Evolutionary conservation across 1,284 basidiomycete species (phyloP).

Genomic region (Pseudozyma sp.): DNA sequence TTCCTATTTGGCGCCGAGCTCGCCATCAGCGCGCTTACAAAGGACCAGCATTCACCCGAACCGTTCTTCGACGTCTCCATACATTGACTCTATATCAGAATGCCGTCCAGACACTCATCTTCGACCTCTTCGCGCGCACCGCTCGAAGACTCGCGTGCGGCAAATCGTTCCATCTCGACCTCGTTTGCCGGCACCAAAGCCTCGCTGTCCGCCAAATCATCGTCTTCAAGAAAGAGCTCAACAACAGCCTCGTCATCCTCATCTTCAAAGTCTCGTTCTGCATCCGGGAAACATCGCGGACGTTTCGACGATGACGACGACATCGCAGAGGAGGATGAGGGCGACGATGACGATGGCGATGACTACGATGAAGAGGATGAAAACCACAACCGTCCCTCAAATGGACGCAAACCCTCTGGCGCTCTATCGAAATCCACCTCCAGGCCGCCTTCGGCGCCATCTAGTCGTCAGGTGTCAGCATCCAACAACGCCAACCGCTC

Average conservation of each 20-base stretch:
- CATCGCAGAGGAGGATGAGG: conserved; percentile 34
- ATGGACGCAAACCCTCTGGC: conserved; percentile 25
- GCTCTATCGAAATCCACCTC: conserved; percentile 18
- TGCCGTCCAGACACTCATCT: conserved; percentile 38
- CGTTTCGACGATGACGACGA: conserved; percentile 51
- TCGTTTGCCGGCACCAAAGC: conserved; percentile 48
- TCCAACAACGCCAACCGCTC: conserved; percentile 45
- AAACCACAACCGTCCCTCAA: conserved; percentile 13
- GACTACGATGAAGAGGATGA: conserved; percentile 34
- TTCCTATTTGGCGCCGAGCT: conserved; percentile 14
- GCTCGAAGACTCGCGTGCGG: conserved; percentile 39
- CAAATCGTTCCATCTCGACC: conserved; percentile 48
- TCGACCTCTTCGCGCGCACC: conserved; percentile 37
- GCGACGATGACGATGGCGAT: conserved; percentile 23
- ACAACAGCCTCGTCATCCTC: conserved; percentile 15
- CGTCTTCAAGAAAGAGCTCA: conserved; percentile 24
- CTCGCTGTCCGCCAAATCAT: conserved; percentile 32
- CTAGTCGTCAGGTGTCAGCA: conserved; percentile 37
- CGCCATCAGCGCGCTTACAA: conserved; percentile 12
- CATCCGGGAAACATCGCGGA: conserved; percentile 38
- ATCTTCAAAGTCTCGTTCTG: conserved; percentile 36
- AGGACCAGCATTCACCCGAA: neutral
- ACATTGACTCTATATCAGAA: neutral
- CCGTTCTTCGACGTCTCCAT: neutral
- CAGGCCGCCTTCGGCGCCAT: conserved; percentile 22